Conservation (phyloP, 305 asterid genomes). For the Fraxinus nigra region DNA sequence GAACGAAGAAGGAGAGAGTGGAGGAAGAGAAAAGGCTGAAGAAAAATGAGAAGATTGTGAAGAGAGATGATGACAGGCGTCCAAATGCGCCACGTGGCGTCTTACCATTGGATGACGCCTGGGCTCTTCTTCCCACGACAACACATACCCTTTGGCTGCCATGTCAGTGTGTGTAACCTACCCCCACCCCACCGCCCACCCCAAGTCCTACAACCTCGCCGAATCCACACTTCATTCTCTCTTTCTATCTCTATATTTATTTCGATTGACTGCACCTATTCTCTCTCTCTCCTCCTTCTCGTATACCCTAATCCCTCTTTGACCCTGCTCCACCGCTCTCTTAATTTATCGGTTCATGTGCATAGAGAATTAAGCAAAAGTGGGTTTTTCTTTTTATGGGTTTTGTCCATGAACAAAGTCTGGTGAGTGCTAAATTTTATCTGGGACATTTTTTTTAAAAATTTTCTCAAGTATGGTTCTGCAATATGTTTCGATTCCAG, state of each 20-base stretch:
- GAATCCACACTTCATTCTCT: slow-evolving; percentile 48
- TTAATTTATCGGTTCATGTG: slow-evolving; percentile 21
- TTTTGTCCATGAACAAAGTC: slow-evolving; percentile 40
- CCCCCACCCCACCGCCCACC: not conserved
- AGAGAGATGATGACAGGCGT: slow-evolving; percentile 52
- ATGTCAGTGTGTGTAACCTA: slow-evolving; percentile 47
- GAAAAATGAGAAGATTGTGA: slow-evolving; percentile 22
- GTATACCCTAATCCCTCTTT: slow-evolving; percentile 68
- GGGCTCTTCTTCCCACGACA: slow-evolving; percentile 68
- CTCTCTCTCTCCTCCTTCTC: slow-evolving; percentile 60
- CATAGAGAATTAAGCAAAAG: slow-evolving; percentile 22
- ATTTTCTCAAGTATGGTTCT: slow-evolving; percentile 11
- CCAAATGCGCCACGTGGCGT: slow-evolving; percentile 57
- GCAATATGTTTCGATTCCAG: slow-evolving; percentile 47
- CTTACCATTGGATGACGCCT: slow-evolving; percentile 43
- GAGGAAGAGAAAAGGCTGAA: not conserved
- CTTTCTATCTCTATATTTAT: slow-evolving; percentile 28
- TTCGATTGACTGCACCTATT: slow-evolving; percentile 37
- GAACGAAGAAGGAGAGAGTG: not conserved
- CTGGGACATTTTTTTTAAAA: slow-evolving; percentile 18
- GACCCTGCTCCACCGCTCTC: slow-evolving; percentile 34
- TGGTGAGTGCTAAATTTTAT: slow-evolving; percentile 45
- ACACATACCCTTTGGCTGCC: slow-evolving; percentile 25
- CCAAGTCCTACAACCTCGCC: slow-evolving; percentile 56
- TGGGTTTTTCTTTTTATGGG: slow-evolving; percentile 29